Evolutionary conservation across 805 yeast genomes (phyloP).

Genomic region (Candida sphagnicola): DNA sequence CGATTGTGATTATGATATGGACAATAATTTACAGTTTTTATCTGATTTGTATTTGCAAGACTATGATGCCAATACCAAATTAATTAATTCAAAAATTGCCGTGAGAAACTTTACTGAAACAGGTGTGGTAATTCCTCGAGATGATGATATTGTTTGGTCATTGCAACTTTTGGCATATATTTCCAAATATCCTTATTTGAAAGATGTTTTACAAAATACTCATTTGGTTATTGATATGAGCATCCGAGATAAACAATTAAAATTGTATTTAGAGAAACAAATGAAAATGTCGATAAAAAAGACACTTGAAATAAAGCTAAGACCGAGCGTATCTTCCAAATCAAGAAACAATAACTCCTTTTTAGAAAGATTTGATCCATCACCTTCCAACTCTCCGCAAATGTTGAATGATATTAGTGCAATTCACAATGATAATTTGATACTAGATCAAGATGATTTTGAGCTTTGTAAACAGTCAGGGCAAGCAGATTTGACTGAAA

Average conservation of each 20-base stretch:
- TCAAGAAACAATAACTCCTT: constrained; percentile 20
- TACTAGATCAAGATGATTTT: constrained; percentile 31
- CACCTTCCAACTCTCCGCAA: constrained; percentile 39
- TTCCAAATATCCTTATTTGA: constrained; percentile 81
- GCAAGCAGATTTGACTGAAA: constrained; percentile 18
- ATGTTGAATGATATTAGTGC: constrained; percentile 29
- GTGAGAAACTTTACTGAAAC: constrained; percentile 42
- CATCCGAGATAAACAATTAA: constrained; percentile 38
- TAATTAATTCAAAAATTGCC: constrained; percentile 28
- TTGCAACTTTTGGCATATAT: constrained; percentile 88
- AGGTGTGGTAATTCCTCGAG: constrained; percentile 83
- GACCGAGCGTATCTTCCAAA: constrained; percentile 32
- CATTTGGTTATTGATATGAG: constrained; percentile 68
- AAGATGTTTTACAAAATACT: constrained; percentile 69
- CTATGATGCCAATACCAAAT: constrained; percentile 20
- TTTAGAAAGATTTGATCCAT: constrained; percentile 23
- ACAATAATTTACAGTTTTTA: constrained; percentile 36
- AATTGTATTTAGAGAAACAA: constrained; percentile 32
- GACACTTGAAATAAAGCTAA: constrained; percentile 22
- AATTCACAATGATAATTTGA: constrained; percentile 27
- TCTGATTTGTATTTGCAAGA: constrained; percentile 39
- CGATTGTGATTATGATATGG: constrained; percentile 39
- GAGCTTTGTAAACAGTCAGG: constrained; percentile 23
- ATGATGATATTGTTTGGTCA: constrained; percentile 93
- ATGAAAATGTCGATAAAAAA: constrained; percentile 29